Percentiles rank a stretch among this genome's conserved stretches.
Evolutionary conservation across 345 rosid genomes (phyloP).

Genomic region (Citrus reticulata): DNA sequence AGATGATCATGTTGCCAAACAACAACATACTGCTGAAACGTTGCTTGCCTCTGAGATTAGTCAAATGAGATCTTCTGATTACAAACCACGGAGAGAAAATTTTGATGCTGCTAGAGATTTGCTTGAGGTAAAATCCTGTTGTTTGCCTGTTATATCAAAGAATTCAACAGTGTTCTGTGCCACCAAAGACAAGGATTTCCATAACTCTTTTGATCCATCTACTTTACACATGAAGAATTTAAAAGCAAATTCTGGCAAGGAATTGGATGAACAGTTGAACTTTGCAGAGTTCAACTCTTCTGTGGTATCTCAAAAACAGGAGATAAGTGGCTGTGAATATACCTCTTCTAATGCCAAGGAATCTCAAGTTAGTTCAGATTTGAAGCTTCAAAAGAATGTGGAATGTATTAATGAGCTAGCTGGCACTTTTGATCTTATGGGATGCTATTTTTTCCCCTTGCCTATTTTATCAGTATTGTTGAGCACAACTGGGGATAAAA

Average conservation of each 20-base stretch:
- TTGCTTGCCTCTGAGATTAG: constrained; percentile 26
- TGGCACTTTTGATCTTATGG: constrained; percentile 48
- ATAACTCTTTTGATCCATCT: constrained; percentile 23
- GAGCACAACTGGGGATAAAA: constrained; percentile 45
- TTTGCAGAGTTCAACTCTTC: constrained; percentile 18
- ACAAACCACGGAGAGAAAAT: constrained; percentile 20
- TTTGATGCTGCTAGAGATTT: constrained; percentile 9
- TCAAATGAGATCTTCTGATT: constrained; percentile 24
- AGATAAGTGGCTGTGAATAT: constrained; percentile 21
- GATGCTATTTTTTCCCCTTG: constrained; percentile 74
- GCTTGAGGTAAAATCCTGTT: constrained; percentile 24
- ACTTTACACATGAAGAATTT: constrained; percentile 23
- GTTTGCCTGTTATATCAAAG: constrained; percentile 23
- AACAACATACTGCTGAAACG: constrained; percentile 16
- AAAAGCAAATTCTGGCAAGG: constrained; percentile 23
- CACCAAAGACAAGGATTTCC: constrained; percentile 22
- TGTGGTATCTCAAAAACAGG: constrained; percentile 23
- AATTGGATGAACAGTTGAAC: constrained; percentile 23
- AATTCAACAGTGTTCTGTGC: constrained; percentile 16
- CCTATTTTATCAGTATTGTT: constrained; percentile 56
- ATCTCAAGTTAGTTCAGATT: constrained; percentile 25
- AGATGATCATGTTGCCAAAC: constrained; percentile 24
- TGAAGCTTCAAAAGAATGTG: constrained; percentile 32
- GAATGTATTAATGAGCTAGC: constrained; percentile 42
- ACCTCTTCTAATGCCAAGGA: constrained; percentile 20